phyloP scores from a whole-genome alignment of 805 yeast species.

The Kregervanrija pseudodelftensis region DNA sequence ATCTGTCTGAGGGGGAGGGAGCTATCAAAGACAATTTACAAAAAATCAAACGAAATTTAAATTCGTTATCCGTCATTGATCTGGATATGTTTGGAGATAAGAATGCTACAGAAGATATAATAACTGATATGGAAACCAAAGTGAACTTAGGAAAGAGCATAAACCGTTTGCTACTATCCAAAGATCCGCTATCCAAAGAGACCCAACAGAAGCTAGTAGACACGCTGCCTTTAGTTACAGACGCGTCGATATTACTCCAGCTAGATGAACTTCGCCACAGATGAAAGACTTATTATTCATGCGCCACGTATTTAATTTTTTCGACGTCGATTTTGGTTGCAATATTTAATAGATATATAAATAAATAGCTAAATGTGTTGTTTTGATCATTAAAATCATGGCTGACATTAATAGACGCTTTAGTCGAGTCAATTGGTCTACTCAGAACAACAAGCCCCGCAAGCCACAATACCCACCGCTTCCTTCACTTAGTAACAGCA shows the following conservation, averaged over 20 bases:
- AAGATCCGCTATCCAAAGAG: neutral
- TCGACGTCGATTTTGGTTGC: too few relatives aligned
- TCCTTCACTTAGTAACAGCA: too few relatives aligned
- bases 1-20: constrained; percentile 12
- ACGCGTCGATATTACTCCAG: constrained; percentile 3
- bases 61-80: constrained; percentile 4
- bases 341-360: neutral
- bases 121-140: neutral
- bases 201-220: neutral
- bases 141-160: neutral
- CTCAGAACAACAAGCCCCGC: constrained; percentile 8
- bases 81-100: constrained; percentile 8
- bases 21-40: constrained; percentile 19
- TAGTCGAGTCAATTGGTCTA: constrained; percentile 24
- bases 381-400: neutral
- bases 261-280: constrained; percentile 1
- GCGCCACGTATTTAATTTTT: too few relatives aligned
- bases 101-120: neutral
- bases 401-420: constrained; percentile 11
- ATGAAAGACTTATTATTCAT: too few relatives aligned
- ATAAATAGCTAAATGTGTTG: neutral
- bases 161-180: constrained; percentile 1
- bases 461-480: too few relatives aligned
- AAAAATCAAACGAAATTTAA: constrained; percentile 17
- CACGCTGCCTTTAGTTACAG: neutral